These are phyloP conservation scores for Stagonosporopsis cucurbitacearum DNA, from an alignment of 2,329 filamentous ascomycete species.

Conservation along the genomic window DNA sequence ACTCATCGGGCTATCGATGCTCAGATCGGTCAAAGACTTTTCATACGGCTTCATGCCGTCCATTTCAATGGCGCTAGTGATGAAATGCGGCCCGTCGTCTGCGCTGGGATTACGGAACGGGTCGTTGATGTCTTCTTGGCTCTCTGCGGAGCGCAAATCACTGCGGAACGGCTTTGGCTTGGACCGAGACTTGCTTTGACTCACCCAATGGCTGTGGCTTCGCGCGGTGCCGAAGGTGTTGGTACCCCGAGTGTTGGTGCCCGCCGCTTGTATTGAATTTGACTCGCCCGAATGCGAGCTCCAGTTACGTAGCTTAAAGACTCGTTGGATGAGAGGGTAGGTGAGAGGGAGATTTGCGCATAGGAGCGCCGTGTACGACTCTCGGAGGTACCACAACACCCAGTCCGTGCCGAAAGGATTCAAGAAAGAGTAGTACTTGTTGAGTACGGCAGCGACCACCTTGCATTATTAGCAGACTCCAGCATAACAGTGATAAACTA, in stretches of 20 bases:
- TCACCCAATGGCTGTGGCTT: slow-evolving; percentile 22
- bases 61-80: slow-evolving; percentile 37
- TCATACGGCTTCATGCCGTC: slow-evolving; percentile 25
- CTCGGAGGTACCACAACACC: slow-evolving; percentile 66
- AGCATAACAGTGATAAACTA: slow-evolving; percentile 1
- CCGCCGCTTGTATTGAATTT: slow-evolving; percentile 6
- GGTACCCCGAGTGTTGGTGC: slow-evolving; percentile 6
- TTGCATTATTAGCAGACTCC: slow-evolving; percentile 1
- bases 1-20: slow-evolving; percentile 19
- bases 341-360: slow-evolving; percentile 67
- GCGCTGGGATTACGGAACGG: slow-evolving; percentile 24
- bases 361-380: slow-evolving; percentile 65
- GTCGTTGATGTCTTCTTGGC: slow-evolving; percentile 31
- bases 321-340: slow-evolving; percentile 62
- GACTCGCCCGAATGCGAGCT: slow-evolving; percentile 30
- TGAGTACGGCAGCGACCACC: slow-evolving; percentile 65
- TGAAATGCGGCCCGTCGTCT: slow-evolving; percentile 26
- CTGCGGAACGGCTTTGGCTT: slow-evolving; percentile 24
- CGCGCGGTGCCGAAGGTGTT: slow-evolving; percentile 7
- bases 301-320: slow-evolving; percentile 50
- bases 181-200: slow-evolving; percentile 16
- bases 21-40: slow-evolving; percentile 15
- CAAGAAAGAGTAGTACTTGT: slow-evolving; percentile 67
- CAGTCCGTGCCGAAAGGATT: slow-evolving; percentile 63
- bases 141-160: slow-evolving; percentile 26